Evolutionary conservation across 306 rosid species (phyloP).

Genomic region (Quillaja saponaria): DNA sequence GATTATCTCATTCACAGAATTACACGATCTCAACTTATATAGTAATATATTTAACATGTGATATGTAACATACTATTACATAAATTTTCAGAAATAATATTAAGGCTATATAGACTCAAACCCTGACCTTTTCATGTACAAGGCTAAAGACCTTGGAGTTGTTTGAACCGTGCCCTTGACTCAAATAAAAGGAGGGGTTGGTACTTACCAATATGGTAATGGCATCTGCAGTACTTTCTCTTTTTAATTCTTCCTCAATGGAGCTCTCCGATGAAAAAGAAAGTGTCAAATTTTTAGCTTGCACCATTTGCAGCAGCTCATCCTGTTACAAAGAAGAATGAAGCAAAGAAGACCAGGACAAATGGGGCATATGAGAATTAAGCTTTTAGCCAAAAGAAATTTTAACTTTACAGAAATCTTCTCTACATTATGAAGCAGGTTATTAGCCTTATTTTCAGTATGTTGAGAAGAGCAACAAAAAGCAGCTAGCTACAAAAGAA

Average conservation of each 20-base stretch:
- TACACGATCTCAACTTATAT: too few relatives aligned
- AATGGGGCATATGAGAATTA: slow-evolving; percentile 15
- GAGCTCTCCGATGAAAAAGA: slow-evolving; percentile 99
- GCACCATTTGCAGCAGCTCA: slow-evolving; percentile 79
- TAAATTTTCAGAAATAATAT: too few relatives aligned
- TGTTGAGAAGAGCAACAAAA: too few relatives aligned
- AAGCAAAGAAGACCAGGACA: slow-evolving; percentile 26
- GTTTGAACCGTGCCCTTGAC: slow-evolving; percentile 6
- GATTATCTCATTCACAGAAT: slow-evolving; percentile 25
- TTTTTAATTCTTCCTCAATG: slow-evolving; percentile 88
- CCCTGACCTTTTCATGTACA: too few relatives aligned
- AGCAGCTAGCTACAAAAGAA: too few relatives aligned
- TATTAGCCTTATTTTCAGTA: too few relatives aligned
- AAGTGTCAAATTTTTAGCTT: slow-evolving; percentile 76
- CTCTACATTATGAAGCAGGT: too few relatives aligned
- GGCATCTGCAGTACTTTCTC: slow-evolving; percentile 95
- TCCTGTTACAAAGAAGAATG: slow-evolving; percentile 48
- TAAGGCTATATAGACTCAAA: too few relatives aligned
- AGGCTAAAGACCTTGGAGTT: not conserved
- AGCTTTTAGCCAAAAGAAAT: slow-evolving; percentile 9
- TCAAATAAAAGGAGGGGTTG: slow-evolving; percentile 14
- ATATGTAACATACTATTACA: too few relatives aligned
- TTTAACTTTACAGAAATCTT: too few relatives aligned
- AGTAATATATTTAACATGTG: too few relatives aligned
- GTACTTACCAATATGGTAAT: slow-evolving; percentile 81